Percentiles rank a stretch among this genome's conserved stretches.
Evolutionary conservation across 2,329 filamentous ascomycete genomes (phyloP).

Genomic region (Tricladium varicosporioides): DNA sequence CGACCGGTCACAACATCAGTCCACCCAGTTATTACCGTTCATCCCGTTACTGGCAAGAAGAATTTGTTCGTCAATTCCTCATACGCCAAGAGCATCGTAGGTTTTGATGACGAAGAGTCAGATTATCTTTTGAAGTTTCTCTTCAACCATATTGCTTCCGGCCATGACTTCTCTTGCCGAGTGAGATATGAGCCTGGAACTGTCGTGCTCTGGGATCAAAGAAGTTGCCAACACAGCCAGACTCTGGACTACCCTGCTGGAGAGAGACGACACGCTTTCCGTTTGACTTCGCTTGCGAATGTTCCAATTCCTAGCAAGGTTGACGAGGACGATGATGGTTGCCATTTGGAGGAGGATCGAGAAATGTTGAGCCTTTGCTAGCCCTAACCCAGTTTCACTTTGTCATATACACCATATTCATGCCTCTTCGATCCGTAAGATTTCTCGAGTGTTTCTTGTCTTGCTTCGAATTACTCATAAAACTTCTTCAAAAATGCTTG

Average conservation of each 20-base stretch:
- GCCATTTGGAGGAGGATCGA: conserved; percentile 18
- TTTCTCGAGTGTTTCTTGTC: too few relatives aligned
- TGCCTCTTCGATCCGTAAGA: background rate
- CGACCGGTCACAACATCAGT: conserved; percentile 69
- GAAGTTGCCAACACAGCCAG: conserved; percentile 38
- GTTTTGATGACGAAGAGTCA: conserved; percentile 80
- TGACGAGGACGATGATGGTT: conserved; percentile 29
- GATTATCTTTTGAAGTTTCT: conserved; percentile 72
- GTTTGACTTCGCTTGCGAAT: conserved; percentile 29
- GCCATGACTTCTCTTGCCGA: conserved; percentile 68
- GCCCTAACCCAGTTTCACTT: background rate
- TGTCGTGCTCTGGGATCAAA: conserved; percentile 78
- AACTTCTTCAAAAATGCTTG: too few relatives aligned
- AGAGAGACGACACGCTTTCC: conserved; percentile 28
- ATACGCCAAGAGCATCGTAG: conserved; percentile 77
- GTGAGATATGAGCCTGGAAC: conserved; percentile 74
- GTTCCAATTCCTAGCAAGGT: conserved; percentile 26
- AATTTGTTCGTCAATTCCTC: conserved; percentile 74
- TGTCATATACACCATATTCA: background rate
- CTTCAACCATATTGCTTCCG: conserved; percentile 65
- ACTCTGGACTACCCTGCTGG: conserved; percentile 28
- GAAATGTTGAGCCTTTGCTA: conserved; percentile 20
- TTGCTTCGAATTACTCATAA: too few relatives aligned
- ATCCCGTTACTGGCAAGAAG: conserved; percentile 77
- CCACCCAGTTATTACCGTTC: conserved; percentile 75